phyloP scores from a whole-genome alignment of 768 basidiomycete species.

The Clitopilus passeckerianus region DNA sequence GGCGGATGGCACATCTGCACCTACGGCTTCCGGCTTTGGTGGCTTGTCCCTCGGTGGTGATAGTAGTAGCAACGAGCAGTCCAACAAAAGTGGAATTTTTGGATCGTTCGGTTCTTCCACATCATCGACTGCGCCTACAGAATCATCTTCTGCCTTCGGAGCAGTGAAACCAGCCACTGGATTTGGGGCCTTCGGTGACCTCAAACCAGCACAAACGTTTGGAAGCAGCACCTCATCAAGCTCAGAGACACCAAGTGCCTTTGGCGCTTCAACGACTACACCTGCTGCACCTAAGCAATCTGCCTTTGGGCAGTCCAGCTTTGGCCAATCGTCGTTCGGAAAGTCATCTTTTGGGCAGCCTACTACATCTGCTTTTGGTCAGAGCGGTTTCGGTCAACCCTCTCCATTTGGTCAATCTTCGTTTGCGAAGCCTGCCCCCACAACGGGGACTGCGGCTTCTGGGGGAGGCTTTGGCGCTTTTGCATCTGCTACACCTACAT shows the following conservation, averaged over 20 bases:
- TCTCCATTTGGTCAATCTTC: conserved; percentile 30
- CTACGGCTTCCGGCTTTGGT: conserved; percentile 21
- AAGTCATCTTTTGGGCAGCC: conserved; percentile 19
- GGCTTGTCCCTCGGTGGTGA: conserved; percentile 29
- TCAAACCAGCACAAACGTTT: conserved; percentile 1
- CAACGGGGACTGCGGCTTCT: conserved; percentile 4
- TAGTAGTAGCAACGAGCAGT: conserved; percentile 17
- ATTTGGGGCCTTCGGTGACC: conserved; percentile 41
- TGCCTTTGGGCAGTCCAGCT: conserved; percentile 4
- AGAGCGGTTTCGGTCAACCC: conserved; percentile 24
- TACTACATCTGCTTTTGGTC: conserved; percentile 16
- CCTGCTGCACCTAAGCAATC: conserved; percentile 3
- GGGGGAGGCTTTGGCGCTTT: conserved; percentile 31
- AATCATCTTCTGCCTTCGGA: conserved; percentile 21
- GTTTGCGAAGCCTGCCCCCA: conserved; percentile 31
- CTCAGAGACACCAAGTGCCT: conserved; percentile 1
- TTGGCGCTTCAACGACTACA: conserved; percentile 4
- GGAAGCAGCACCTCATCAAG: conserved; percentile 1
- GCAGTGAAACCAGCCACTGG: conserved; percentile 34
- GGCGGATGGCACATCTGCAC: conserved; percentile 31
- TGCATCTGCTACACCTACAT: conserved; percentile 7
- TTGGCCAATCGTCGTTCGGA: conserved; percentile 13
- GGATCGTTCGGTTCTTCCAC: conserved; percentile 25
- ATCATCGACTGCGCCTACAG: conserved; percentile 13
- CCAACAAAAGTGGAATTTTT: conserved; percentile 26